A percentile compares a stretch with the other conserved stretches of the same genome.
These are phyloP conservation scores for Dactylellina cionopaga DNA, from an alignment of 2,329 filamentous ascomycete species.

Conservation along the genomic window DNA sequence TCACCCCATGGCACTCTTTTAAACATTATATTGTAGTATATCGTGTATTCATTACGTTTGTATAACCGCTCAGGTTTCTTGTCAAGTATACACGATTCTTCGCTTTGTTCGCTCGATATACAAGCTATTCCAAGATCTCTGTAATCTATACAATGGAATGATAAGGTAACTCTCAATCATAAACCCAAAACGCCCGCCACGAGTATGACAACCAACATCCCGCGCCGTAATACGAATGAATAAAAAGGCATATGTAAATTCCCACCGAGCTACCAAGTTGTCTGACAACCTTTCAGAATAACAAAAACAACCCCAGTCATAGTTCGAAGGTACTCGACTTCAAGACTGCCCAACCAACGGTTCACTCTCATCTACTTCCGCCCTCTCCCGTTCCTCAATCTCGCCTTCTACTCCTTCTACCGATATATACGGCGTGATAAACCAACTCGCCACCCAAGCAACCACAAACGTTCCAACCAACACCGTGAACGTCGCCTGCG, in stretches of 20 bases:
- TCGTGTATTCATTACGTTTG: no score
- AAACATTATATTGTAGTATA: no score
- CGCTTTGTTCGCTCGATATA: no score
- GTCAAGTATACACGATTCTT: no score
- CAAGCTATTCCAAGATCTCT: no score
- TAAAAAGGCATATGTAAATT: background rate
- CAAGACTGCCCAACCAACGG: slow-evolving; percentile 20
- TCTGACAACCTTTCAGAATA: background rate
- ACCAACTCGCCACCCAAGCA: slow-evolving; percentile 73
- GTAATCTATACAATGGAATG: no score
- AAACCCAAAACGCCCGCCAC: background rate
- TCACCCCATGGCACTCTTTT: no score
- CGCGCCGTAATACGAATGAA: slow-evolving; percentile 3
- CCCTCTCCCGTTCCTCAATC: slow-evolving; percentile 21
- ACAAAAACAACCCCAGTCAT: background rate
- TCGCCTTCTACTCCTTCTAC: slow-evolving; percentile 43
- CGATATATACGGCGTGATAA: slow-evolving; percentile 69
- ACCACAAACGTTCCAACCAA: slow-evolving; percentile 73
- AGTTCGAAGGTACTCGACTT: background rate
- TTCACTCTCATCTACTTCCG: slow-evolving; percentile 24
- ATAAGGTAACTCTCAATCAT: background rate
- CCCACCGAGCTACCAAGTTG: background rate
- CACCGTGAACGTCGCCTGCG: slow-evolving; percentile 84
- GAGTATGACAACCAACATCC: background rate
- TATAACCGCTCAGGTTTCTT: no score